Base-by-base conservation (phyloP, 202 grass and related monocot genomes). In the Elaeis oleifera region DNA sequence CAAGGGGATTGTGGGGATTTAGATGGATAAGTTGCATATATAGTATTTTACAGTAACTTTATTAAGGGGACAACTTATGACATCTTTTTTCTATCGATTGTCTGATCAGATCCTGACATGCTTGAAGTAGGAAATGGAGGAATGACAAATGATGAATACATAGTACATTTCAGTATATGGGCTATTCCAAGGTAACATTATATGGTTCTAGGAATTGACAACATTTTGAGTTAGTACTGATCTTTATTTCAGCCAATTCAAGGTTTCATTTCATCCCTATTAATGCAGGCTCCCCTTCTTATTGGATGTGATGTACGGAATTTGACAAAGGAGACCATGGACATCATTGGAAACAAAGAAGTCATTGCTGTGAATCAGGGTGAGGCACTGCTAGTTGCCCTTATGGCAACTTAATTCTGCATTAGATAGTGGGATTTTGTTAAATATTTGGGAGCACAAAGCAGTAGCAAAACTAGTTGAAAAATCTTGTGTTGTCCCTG, bases 301-400 rank as follows among this genome's bases (percentile, higher is more conserved):
- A 81, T 97, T 66, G 92, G 92, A 17, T 97, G 92, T 70, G 92
- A 97, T 64, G 82, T 89, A 25, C 54, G 84, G n/a, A 64, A 84
- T 61, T 79, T 91, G 60, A 62, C 84, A 59, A 84, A 86, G 50
- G 75, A 81, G 16, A 97, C 87, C n/a, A 54, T 83, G 76, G 56
- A 59, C 72, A 86, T 97, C 73, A 58, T 97, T 16, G 68, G 80
- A 22, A 97, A 97, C 61, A 72, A 83, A 70, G 92, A 97, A 73
- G 92, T 89, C 54, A 97, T 97, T 79, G 87, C 85, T 31, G 76
- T 97, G 48, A 91, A 86, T 78, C 87, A 97, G 84, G 87, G 87
- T 95, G 44, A 64, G 44, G 36, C 36, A 14, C 36, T 44, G 36
- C 36, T 44, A 44, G 36, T 14, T 44, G 2, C 36, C 11, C 9